A percentile compares a stretch with the other conserved stretches of the same genome.
Evolutionary conservation across 495 filamentous ascomycete genomes (phyloP).

Genomic region (Trichoderma virens): DNA sequence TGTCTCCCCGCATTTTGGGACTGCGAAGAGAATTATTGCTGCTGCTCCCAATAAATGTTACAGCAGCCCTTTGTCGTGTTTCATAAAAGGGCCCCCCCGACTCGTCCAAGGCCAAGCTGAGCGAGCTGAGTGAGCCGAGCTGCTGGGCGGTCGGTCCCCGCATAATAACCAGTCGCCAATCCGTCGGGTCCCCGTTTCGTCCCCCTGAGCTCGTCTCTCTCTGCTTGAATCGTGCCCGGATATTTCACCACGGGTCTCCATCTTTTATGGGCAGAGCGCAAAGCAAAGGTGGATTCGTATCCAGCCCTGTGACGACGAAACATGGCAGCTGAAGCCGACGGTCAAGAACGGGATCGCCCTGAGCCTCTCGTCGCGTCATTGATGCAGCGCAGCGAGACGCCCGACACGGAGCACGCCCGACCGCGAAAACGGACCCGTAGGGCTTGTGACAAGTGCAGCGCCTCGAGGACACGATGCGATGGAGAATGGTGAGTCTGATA

Average conservation of each 20-base stretch:
- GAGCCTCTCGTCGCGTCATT: neutral
- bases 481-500: slow-evolving; percentile 12
- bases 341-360: slow-evolving; percentile 1
- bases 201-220: neutral
- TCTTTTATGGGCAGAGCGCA: neutral
- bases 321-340: slow-evolving; percentile 6
- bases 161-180: neutral
- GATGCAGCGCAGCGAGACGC: neutral
- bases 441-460: slow-evolving; percentile 14
- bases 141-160: no score
- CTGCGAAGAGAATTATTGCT: neutral
- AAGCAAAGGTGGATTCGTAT: neutral
- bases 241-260: neutral
- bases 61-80: no score
- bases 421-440: slow-evolving; percentile 13
- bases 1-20: neutral
- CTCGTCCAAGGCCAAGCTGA: no score
- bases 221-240: neutral
- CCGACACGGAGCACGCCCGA: slow-evolving; percentile 2
- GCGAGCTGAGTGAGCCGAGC: no score
- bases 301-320: neutral
- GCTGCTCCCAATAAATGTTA: neutral
- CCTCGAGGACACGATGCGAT: slow-evolving; percentile 12
- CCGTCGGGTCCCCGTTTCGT: neutral
- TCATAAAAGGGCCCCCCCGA: neutral